These are phyloP conservation scores for Trifolium dubium DNA, from an alignment of 306 rosid genomes.

Conservation along the genomic window DNA sequence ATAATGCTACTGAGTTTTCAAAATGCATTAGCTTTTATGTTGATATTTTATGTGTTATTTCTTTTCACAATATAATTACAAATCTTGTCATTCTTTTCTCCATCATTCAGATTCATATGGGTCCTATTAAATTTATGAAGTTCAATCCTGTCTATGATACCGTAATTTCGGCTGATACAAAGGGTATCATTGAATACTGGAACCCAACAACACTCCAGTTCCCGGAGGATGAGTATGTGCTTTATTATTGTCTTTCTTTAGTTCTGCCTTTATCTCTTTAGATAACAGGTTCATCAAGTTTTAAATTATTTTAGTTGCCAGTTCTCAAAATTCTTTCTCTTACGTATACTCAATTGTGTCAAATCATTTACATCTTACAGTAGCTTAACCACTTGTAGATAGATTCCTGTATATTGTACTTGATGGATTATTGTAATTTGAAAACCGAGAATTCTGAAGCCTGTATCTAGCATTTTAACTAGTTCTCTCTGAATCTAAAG, in stretches of 20 bases:
- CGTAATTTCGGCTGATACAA: constrained; percentile 81
- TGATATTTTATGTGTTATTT: constrained; percentile 2
- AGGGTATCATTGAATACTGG: constrained; percentile 95
- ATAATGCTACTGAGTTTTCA: constrained; percentile 3
- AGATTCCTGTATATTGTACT: constrained; percentile 1
- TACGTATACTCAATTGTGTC: constrained; percentile 1
- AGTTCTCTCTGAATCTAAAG: constrained; percentile 2
- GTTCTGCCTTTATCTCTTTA: constrained; percentile 18
- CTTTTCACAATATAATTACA: not conserved
- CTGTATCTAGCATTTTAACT: not conserved
- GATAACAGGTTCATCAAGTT: not conserved
- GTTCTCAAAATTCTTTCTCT: not conserved
- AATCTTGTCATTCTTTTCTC: constrained; percentile 36
- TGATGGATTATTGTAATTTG: constrained; percentile 6
- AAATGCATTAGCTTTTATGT: not conserved
- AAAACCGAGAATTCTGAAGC: constrained; percentile 28
- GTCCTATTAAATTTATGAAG: constrained; percentile 87
- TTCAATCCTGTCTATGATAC: constrained; percentile 73
- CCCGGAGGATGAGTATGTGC: constrained; percentile 79
- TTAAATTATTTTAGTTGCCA: constrained; percentile 16
- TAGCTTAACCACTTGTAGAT: constrained; percentile 18
- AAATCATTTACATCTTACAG: not conserved
- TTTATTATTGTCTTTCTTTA: constrained; percentile 34
- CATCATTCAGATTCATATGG: constrained; percentile 68
- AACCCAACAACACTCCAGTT: constrained; percentile 73